Conservation (phyloP, 305 asterid genomes). For the Euphrasia arctica region DNA sequence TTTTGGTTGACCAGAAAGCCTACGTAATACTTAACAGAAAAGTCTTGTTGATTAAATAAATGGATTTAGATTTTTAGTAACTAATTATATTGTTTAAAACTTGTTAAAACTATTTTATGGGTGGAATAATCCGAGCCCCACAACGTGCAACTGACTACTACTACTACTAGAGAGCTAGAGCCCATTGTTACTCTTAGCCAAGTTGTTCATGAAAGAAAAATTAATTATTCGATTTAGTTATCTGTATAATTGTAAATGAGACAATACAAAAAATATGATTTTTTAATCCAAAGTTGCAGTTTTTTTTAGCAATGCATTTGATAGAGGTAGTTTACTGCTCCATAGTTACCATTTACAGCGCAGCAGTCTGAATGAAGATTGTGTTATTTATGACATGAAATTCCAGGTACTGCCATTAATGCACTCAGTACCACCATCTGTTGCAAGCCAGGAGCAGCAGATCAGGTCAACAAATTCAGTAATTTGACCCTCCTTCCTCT, state of each 20-base stretch:
- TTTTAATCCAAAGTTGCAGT: neutral
- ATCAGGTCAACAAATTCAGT: conserved; percentile 33
- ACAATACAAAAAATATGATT: too few species aligned
- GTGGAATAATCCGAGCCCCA: conserved; percentile 21
- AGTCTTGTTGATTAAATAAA: neutral
- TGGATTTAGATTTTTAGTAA: neutral
- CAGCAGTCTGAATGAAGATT: neutral
- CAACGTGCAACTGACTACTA: conserved; percentile 27
- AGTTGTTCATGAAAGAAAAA: conserved; percentile 16
- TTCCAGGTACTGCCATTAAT: conserved; percentile 32
- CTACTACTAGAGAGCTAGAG: conserved; percentile 8
- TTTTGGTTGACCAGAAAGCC: conserved; percentile 25
- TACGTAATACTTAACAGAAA: conserved; percentile 1
- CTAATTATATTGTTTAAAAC: neutral
- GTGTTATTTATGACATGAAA: conserved; percentile 29
- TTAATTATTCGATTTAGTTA: too few species aligned
- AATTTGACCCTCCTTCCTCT: neutral
- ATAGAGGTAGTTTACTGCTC: neutral
- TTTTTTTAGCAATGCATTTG: neutral
- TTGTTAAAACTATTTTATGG: too few species aligned
- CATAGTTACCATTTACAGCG: conserved; percentile 1
- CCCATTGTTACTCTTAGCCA: conserved; percentile 16
- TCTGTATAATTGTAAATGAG: too few species aligned
- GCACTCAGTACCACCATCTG: conserved; percentile 32
- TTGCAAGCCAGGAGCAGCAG: neutral